These are phyloP conservation scores for Saccharomycopsis oosterbeekiorum DNA, from an alignment of 805 yeast genomes.

Conservation along the genomic window DNA sequence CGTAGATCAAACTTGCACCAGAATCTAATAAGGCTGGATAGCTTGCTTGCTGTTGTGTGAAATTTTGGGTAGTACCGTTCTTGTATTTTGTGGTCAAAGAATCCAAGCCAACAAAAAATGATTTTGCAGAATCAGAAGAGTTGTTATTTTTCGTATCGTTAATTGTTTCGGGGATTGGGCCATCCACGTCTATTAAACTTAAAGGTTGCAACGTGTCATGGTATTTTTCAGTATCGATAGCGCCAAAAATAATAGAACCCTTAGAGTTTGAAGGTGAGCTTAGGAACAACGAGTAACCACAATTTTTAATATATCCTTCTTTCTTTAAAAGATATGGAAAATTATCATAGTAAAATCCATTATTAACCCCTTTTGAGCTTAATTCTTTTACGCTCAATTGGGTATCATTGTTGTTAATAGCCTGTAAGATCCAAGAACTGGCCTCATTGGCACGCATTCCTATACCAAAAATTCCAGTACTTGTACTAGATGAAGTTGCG, in stretches of 20 bases:
- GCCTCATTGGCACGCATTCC: slow-evolving; percentile 42
- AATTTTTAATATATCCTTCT: slow-evolving; percentile 45
- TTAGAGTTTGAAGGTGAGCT: slow-evolving; percentile 26
- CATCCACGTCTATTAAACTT: slow-evolving; percentile 40
- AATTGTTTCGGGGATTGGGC: slow-evolving; percentile 24
- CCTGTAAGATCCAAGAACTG: slow-evolving; percentile 33
- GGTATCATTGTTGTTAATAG: slow-evolving; percentile 1
- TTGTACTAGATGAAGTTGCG: slow-evolving; percentile 51
- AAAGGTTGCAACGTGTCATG: slow-evolving; percentile 39
- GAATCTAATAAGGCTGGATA: slow-evolving; percentile 35
- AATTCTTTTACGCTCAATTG: slow-evolving; percentile 22
- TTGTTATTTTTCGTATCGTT: slow-evolving; percentile 39
- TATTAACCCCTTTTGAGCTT: slow-evolving; percentile 44
- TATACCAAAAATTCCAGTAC: slow-evolving; percentile 55
- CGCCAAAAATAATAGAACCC: slow-evolving; percentile 63
- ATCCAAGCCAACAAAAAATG: slow-evolving; percentile 18
- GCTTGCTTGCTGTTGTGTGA: slow-evolving; percentile 20
- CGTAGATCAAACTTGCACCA: slow-evolving; percentile 35
- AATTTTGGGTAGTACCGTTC: slow-evolving; percentile 17
- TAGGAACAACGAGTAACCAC: slow-evolving; percentile 55
- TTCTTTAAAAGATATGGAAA: slow-evolving; percentile 51
- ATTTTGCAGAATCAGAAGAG: slow-evolving; percentile 32
- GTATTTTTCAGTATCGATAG: slow-evolving; percentile 55
- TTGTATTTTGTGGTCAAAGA: neutral
- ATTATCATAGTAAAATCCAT: slow-evolving; percentile 32